These are phyloP conservation scores for Aspergillus neoniger DNA, from an alignment of 2,329 filamentous ascomycete species.

Conservation along the genomic window DNA sequence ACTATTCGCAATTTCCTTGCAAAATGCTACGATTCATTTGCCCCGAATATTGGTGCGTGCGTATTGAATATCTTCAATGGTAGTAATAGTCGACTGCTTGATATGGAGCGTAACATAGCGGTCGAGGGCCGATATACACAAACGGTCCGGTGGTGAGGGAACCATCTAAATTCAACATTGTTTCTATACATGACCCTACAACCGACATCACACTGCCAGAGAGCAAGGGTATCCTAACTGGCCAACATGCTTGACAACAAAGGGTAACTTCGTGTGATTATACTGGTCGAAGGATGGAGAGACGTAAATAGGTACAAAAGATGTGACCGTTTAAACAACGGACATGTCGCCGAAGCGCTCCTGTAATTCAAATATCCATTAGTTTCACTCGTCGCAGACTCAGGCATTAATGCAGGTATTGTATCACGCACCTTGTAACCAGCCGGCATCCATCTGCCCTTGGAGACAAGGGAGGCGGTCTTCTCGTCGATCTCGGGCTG, in stretches of 20 bases:
- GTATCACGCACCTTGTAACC: conserved; percentile 85
- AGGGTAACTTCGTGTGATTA: conserved; percentile 33
- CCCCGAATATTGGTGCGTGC: too few species aligned
- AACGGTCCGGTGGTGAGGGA: conserved; percentile 1
- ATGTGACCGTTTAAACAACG: conserved; percentile 68
- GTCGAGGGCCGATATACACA: not conserved
- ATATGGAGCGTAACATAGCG: not conserved
- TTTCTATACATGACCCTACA: conserved; percentile 45
- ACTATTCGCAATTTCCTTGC: not conserved
- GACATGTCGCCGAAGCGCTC: conserved; percentile 99
- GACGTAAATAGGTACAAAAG: conserved; percentile 28
- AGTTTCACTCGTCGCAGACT: conserved; percentile 5
- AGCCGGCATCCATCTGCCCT: conserved; percentile 96
- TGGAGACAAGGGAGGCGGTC: conserved; percentile 89
- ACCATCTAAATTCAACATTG: conserved; percentile 39
- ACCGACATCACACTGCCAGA: conserved; percentile 34
- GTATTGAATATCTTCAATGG: not conserved
- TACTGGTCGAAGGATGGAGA: conserved; percentile 33
- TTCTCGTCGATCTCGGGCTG: conserved; percentile 98
- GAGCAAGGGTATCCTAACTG: conserved; percentile 24
- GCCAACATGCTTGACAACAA: conserved; percentile 28
- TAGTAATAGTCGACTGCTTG: not conserved
- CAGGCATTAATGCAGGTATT: not conserved
- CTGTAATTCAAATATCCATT: conserved; percentile 52
- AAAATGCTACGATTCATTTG: not conserved